phyloP scores from a whole-genome alignment of 1,284 basidiomycete species.

The Caloboletus firmus region DNA sequence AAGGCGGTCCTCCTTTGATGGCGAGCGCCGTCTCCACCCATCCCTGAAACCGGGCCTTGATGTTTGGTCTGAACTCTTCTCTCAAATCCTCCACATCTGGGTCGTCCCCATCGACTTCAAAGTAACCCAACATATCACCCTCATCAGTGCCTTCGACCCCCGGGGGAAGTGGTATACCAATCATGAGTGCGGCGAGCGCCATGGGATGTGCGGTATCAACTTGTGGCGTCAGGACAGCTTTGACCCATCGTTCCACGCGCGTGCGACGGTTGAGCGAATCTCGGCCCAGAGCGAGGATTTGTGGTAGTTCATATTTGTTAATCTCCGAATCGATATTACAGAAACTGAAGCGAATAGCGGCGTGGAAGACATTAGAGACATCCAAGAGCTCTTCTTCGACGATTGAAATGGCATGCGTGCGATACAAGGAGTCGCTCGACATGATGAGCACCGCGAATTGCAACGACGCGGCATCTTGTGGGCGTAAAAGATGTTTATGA shows the following conservation, averaged over 20 bases:
- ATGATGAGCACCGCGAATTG: conserved; percentile 47
- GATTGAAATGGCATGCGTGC: conserved; percentile 41
- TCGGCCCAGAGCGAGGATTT: conserved; percentile 45
- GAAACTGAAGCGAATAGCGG: conserved; percentile 47
- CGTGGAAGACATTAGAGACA: conserved; percentile 41
- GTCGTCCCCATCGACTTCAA: conserved; percentile 54
- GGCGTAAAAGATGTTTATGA: conserved; percentile 55
- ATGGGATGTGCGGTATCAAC: conserved; percentile 46
- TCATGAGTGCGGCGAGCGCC: conserved; percentile 67
- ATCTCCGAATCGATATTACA: conserved; percentile 43
- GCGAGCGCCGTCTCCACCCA: conserved; percentile 46
- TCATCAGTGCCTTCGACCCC: conserved; percentile 36
- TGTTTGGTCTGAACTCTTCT: conserved; percentile 56
- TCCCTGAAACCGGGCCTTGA: conserved; percentile 55
- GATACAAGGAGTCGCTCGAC: conserved; percentile 31
- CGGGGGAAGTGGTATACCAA: conserved; percentile 53
- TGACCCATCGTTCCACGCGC: conserved; percentile 55
- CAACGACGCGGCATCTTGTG: conserved; percentile 48
- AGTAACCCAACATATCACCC: conserved; percentile 47
- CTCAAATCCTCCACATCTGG: conserved; percentile 57
- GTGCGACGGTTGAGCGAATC: conserved; percentile 41
- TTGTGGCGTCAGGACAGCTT: conserved; percentile 45
- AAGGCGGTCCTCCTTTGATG: conserved; percentile 37
- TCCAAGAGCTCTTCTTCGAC: conserved; percentile 54
- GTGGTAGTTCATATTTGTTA: conserved; percentile 42